phyloP scores from a whole-genome alignment of 2,329 filamentous ascomycete species.

The Chalaropsis thielavioides region DNA sequence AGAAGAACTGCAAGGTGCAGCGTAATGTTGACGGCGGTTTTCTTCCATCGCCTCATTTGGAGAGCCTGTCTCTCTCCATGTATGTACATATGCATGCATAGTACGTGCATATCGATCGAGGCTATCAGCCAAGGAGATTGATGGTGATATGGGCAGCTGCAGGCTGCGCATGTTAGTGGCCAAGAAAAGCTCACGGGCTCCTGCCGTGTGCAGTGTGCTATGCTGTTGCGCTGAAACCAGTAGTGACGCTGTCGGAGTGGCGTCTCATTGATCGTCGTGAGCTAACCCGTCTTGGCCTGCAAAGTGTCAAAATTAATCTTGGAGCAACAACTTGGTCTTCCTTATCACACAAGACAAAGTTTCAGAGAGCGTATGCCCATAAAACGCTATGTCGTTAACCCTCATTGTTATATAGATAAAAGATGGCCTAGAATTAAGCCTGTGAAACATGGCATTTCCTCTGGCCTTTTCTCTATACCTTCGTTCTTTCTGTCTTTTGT shows the following conservation, averaged over 20 bases:
- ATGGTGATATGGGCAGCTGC: neutral
- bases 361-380: too few species aligned
- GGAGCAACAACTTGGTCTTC: neutral
- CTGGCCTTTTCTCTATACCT: neutral
- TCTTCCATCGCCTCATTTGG: neutral
- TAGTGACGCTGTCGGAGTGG: neutral
- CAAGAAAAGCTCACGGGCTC: neutral
- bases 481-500: neutral
- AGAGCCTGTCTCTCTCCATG: too few species aligned
- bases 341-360: neutral
- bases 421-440: neutral
- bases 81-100: too few species aligned
- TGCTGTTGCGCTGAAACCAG: neutral
- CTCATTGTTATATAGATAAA: too few species aligned
- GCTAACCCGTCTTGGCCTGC: neutral
- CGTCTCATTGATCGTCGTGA: slow-evolving; percentile 1
- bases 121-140: too few species aligned
- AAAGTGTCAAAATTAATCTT: neutral
- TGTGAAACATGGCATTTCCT: neutral
- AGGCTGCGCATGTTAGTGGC: neutral
- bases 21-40: neutral
- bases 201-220: neutral
- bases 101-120: too few species aligned
- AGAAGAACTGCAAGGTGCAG: neutral
- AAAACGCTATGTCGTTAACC: too few species aligned